Evolutionary conservation across 768 basidiomycete genomes (phyloP), one percentile per base, ranked within the genome.

Genomic region (Lactarius hengduanensis): DNA sequence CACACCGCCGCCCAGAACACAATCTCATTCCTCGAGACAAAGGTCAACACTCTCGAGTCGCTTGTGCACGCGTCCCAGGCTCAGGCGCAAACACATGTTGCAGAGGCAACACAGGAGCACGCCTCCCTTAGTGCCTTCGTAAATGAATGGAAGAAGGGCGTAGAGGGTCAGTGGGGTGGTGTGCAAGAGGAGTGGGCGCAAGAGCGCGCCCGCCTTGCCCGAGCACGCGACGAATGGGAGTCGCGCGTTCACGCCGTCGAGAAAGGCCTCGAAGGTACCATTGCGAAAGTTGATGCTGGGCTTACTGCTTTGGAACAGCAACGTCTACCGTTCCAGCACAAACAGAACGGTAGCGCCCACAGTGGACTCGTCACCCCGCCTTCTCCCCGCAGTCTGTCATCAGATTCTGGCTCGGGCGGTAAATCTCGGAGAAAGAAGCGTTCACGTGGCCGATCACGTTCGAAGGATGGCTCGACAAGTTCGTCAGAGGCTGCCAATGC

Each of bases 191-290:
- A 91, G 63, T 97, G 94, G 94, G 82, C 82, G 2, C 80, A 84
- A 43, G 95, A 97, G 76, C 81, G 94, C 4, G 89, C 89, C 67
- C 81, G 92, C 22, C 80, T 97, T 13, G 80, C 81, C 47, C 79
- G 82, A 22, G 92, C 92, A 15, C 81, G 88, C 57, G 87, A 91
- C 50, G 92, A 95, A 70, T 96, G 91, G 89, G 95, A 96, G 76
- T 77, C 65, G 7, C 82, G 85, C 62, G 78, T 84, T 61, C 78
- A 81, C 15, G 75, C 75, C 10, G 77, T 87, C n/a, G 86, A 88
- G 70, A 76, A 78, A 16, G 81, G 83, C 4, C 69, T 89, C n/a
- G 82, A 82, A 47, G 79, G 77, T 67, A 76, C 82, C 55, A 79
- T 79, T 3, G 65, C 73, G 28, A 77, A 75, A 74, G 72, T 71